These are phyloP conservation scores for Acanthamoeba triangularis DNA, from an alignment of 208 protist species.

Conservation along the genomic window DNA sequence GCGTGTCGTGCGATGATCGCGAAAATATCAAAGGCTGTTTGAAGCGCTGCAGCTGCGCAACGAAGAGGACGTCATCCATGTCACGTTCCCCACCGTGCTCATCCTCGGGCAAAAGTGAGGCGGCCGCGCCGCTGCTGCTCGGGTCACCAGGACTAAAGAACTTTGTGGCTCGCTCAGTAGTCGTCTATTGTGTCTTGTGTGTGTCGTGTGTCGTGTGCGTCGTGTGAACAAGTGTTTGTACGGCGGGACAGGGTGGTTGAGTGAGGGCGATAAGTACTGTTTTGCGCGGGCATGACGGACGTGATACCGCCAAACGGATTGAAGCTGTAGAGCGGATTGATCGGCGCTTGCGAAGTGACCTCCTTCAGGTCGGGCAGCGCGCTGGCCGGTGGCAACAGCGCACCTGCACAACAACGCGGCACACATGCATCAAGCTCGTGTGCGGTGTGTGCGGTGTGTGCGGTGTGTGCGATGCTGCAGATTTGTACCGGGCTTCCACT, in stretches of 20 bases:
- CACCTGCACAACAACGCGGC: neutral
- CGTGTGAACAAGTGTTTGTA: no score
- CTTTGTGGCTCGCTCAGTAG: no score
- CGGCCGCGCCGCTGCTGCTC: no score
- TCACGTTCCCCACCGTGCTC: slow-evolving; percentile 19
- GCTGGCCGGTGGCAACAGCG: slow-evolving; percentile 1
- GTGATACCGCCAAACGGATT: neutral
- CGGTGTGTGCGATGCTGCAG: no score
- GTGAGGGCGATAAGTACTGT: neutral
- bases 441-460: neutral
- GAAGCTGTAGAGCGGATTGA: slow-evolving; percentile 45
- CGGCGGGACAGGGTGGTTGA: no score
- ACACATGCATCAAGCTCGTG: neutral
- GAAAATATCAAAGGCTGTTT: neutral
- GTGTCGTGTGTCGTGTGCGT: no score
- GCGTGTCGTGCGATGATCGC: neutral
- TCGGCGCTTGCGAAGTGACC: slow-evolving; percentile 14
- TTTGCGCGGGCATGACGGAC: neutral
- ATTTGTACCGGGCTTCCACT: neutral
- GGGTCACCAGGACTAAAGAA: no score
- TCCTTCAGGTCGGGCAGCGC: neutral
- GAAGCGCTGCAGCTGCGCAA: neutral
- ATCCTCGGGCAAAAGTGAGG: slow-evolving; percentile 23
- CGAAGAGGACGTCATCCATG: neutral
- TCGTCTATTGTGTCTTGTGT: no score